Percentiles rank a stretch among this genome's conserved stretches.
Evolutionary conservation across 345 rosid species (phyloP).

Genomic region (Salix arbutifolia): DNA sequence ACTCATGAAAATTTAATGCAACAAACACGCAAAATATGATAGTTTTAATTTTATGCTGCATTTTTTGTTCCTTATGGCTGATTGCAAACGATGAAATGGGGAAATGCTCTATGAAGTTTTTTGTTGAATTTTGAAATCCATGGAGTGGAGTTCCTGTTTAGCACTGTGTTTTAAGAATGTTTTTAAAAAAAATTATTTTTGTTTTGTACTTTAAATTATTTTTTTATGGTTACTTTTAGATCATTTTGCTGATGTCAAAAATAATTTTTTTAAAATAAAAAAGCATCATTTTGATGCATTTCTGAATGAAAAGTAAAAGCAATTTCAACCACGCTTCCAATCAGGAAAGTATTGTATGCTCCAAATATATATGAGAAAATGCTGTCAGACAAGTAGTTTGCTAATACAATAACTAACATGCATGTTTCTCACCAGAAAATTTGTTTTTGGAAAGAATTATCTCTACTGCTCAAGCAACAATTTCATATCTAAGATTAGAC

Average conservation of each 20-base stretch:
- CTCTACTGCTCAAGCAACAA: neutral
- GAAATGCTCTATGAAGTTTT: neutral
- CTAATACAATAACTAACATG: neutral
- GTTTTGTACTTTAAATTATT: too few relatives aligned
- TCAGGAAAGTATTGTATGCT: neutral
- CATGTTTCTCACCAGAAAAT: neutral
- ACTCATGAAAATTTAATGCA: conserved; percentile 3
- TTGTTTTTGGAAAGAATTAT: neutral
- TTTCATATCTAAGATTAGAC: neutral
- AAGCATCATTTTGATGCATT: too few relatives aligned
- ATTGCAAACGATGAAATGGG: neutral
- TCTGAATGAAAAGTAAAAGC: too few relatives aligned
- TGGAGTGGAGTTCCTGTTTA: neutral
- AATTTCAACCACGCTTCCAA: too few relatives aligned
- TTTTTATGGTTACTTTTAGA: too few relatives aligned
- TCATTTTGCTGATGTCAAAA: too few relatives aligned
- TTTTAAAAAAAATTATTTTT: too few relatives aligned
- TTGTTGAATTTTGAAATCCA: neutral
- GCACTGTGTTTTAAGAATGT: too few relatives aligned
- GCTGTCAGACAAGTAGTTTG: neutral
- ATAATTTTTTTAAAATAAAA: too few relatives aligned
- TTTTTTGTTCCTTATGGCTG: neutral
- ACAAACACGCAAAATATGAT: neutral
- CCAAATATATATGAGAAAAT: neutral
- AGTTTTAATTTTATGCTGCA: neutral